A percentile compares a stretch with the other conserved stretches of the same genome.
phyloP scores from a whole-genome alignment of 192 early-diverging fungal species.

The Coemansia sp. region DNA sequence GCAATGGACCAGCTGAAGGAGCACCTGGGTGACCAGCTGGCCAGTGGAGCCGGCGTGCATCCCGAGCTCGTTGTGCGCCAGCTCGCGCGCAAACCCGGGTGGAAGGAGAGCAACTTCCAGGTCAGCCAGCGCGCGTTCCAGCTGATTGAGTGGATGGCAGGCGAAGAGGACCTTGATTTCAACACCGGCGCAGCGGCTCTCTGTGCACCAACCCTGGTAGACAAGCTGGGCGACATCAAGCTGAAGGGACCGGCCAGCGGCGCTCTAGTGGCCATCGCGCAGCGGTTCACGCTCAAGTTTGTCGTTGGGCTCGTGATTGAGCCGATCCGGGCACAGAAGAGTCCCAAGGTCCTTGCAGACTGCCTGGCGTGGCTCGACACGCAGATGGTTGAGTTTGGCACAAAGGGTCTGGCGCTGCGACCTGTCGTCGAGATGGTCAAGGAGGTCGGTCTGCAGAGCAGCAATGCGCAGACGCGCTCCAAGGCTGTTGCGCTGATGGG shows the following conservation, averaged over 20 bases:
- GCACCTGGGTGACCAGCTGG: constrained; percentile 56
- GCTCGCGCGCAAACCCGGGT: constrained; percentile 81
- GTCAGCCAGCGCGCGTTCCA: constrained; percentile 72
- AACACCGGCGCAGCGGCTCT: constrained; percentile 68
- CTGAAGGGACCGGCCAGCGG: constrained; percentile 80
- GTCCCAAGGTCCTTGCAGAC: constrained; percentile 88
- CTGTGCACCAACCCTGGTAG: constrained; percentile 68
- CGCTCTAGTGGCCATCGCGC: constrained; percentile 73
- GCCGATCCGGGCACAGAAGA: constrained; percentile 73
- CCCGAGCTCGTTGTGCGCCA: constrained; percentile 77
- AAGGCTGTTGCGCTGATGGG: constrained; percentile 79
- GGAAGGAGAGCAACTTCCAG: constrained; percentile 99
- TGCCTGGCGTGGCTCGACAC: constrained; percentile 82
- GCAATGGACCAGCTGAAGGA: constrained; percentile 76
- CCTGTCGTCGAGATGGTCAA: constrained; percentile 86
- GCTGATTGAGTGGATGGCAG: constrained; percentile 68
- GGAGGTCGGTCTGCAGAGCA: constrained; percentile 66
- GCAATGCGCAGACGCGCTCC: constrained; percentile 76
- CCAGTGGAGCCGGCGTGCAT: constrained; percentile 56
- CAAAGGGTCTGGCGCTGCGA: constrained; percentile 67
- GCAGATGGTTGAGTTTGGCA: constrained; percentile 88
- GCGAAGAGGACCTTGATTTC: constrained; percentile 59
- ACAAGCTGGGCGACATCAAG: constrained; percentile 96
- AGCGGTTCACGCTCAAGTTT: constrained; percentile 73
- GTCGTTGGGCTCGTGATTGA: constrained; percentile 77